Base-by-base conservation (phyloP, 2,329 filamentous ascomycete species). In the Trichoderma hamatum region DNA sequence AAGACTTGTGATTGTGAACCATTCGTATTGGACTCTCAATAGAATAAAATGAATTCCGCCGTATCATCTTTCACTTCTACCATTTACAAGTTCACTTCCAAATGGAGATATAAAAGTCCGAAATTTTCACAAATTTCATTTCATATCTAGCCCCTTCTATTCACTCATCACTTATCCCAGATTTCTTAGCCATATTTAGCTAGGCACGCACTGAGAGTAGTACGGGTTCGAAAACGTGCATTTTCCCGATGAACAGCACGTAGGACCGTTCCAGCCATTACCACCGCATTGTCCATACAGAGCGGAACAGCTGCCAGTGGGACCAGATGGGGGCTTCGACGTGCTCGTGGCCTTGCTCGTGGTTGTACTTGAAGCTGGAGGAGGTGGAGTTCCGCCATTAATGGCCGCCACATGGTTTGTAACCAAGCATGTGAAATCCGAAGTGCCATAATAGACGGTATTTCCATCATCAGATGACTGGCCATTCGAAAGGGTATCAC, bases 381-480 rank as follows among this genome's bases (percentile, higher is more conserved):
- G 43, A 5, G 62, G 32, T 9, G 62, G 39, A 4, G 49, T 65
- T 11, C 62, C 62, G n/a, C 62, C 63, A n/a, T 46, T 58, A n/a
- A 68, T 68, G 19, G 66, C 66, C 1, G 16, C 24, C 19, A 84
- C 77, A 70, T 84, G 82, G 56, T 85, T 75, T 7, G 79, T 80
- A 30, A 84, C 80, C 69, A 84, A 72, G 71, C 82, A 85, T 14
- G 78, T 77, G 75, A 80, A 84, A 26, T 82, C 79, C 14, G 74
- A 75, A 21, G 76, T 79, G 24, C 78, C 79, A 34, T 79, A 81
- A 72, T 82, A 84, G 69, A 84, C 80, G 14, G 82, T 84, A 64
- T 81, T 79, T n/a, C 79, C 80, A 60, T 85, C 83, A 65, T 83
- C 76, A 58, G 78, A 75, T 0, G 82, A 79, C 70, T 78, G 77